A percentile compares a stretch with the other conserved stretches of the same genome.
phyloP scores from a whole-genome alignment of 1,284 basidiomycete species.

The Cryptococcus sp. region DNA sequence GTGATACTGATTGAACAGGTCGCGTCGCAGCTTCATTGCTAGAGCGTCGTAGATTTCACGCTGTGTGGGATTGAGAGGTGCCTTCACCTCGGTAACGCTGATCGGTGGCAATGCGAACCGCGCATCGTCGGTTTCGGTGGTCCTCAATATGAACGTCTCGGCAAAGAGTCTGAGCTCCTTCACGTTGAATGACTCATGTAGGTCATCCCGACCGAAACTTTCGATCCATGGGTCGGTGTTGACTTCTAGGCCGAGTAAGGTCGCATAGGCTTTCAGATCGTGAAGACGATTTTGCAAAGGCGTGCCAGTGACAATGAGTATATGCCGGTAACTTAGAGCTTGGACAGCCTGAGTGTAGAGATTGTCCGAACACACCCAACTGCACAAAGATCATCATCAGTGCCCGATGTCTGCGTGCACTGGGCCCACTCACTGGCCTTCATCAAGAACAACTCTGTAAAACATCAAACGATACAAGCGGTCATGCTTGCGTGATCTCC shows the following conservation, averaged over 20 bases:
- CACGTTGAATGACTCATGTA: not conserved
- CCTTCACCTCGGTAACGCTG: not conserved
- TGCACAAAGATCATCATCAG: too few relatives aligned
- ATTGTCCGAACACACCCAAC: too few relatives aligned
- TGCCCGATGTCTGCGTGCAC: too few relatives aligned
- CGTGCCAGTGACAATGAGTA: slow-evolving; percentile 5
- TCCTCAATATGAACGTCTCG: slow-evolving; percentile 4
- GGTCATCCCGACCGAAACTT: not conserved
- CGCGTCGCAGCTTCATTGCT: too few relatives aligned
- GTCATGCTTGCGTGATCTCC: too few relatives aligned
- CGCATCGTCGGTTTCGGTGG: not conserved
- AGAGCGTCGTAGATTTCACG: not conserved
- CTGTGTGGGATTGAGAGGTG: not conserved
- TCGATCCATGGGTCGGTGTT: not conserved
- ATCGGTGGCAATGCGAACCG: not conserved
- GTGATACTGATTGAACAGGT: too few relatives aligned
- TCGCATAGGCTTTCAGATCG: slow-evolving; percentile 5
- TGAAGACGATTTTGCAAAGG: slow-evolving; percentile 5
- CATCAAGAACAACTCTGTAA: slow-evolving; percentile 12
- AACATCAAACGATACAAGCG: not conserved
- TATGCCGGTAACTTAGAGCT: slow-evolving; percentile 1
- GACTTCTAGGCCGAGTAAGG: not conserved
- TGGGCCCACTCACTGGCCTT: slow-evolving; percentile 8
- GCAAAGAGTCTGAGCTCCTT: not conserved
- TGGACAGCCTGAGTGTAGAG: not conserved